Conservation (phyloP, 176 grass and related monocot species). For the Thinopyrum elongatum region DNA sequence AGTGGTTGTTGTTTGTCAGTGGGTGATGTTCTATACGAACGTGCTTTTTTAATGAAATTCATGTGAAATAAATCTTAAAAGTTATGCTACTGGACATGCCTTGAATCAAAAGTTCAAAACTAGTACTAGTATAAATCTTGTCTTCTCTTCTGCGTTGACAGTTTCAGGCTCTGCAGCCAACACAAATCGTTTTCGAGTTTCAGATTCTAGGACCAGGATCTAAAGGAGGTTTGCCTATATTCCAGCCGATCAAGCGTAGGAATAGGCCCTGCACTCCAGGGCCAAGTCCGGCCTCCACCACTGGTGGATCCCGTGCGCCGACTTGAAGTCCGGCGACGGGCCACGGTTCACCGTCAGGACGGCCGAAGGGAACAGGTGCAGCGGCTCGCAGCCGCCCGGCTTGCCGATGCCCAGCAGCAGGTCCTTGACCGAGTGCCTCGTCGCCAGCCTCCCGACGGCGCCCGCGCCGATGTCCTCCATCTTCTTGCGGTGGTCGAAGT, state of each 20-base stretch:
- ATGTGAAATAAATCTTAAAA: too few species aligned
- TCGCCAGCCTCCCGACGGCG: slow-evolving; percentile 58
- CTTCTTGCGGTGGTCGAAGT: slow-evolving; percentile 68
- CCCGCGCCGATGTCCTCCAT: slow-evolving; percentile 75
- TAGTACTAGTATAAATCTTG: too few species aligned
- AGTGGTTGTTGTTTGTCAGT: too few species aligned
- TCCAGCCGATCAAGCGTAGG: slow-evolving; percentile 11
- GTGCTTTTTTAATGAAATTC: too few species aligned
- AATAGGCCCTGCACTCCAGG: slow-evolving; percentile 41
- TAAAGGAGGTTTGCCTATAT: too few species aligned
- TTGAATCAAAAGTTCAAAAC: too few species aligned
- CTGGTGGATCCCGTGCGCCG: slow-evolving; percentile 80
- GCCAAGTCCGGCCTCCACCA: slow-evolving; percentile 60
- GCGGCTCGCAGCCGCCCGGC: slow-evolving; percentile 43
- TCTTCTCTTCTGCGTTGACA: too few species aligned
- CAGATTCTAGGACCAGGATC: too few species aligned
- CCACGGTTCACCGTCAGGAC: slow-evolving; percentile 58
- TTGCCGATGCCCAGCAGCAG: slow-evolving; percentile 53
- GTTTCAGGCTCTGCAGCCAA: too few species aligned
- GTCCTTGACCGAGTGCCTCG: slow-evolving; percentile 65
- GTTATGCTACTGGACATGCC: too few species aligned
- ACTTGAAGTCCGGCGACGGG: slow-evolving; percentile 53
- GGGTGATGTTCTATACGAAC: too few species aligned
- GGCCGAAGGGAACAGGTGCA: slow-evolving; percentile 72
- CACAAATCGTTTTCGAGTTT: too few species aligned